phyloP scores from a whole-genome alignment of 108 stramenopile genomes.

The Chaetoceros tenuissimus region DNA sequence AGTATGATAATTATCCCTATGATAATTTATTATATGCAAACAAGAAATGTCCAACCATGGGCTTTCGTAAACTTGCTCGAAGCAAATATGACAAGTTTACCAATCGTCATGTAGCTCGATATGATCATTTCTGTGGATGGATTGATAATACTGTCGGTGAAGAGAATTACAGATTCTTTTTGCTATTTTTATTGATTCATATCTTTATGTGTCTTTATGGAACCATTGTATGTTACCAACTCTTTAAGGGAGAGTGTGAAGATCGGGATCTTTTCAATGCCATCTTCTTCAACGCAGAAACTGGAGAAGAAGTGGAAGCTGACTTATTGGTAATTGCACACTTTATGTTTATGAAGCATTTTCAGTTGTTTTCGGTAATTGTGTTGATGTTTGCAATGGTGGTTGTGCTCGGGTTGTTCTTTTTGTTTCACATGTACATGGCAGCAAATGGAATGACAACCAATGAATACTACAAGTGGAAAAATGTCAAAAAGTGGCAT shows the following conservation, averaged over 20 bases:
- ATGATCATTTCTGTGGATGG: constrained; percentile 92
- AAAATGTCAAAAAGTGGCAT: constrained; percentile 54
- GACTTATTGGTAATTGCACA: constrained; percentile 42
- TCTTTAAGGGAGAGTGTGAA: constrained; percentile 44
- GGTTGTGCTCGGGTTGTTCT: constrained; percentile 42
- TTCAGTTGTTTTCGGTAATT: constrained; percentile 19
- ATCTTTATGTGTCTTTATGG: constrained; percentile 77
- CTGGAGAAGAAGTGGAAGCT: constrained; percentile 48
- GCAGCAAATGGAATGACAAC: constrained; percentile 64
- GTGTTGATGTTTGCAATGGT: constrained; percentile 53
- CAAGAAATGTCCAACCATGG: constrained; percentile 46
- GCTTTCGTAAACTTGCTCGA: constrained; percentile 58
- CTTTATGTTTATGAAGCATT: constrained; percentile 45
- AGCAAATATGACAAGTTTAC: constrained; percentile 77
- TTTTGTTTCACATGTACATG: constrained; percentile 45
- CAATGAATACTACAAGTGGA: constrained; percentile 85
- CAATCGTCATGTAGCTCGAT: constrained; percentile 56
- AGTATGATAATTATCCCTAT: constrained; percentile 71
- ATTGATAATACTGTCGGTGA: constrained; percentile 77
- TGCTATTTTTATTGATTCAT: constrained; percentile 68
- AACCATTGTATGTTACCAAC: constrained; percentile 13
- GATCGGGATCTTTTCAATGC: constrained; percentile 50
- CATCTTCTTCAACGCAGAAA: constrained; percentile 57
- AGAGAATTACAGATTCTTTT: constrained; percentile 85
- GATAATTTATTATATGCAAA: constrained; percentile 67